A percentile compares a stretch with the other conserved stretches of the same genome.
Conservation (phyloP, 345 rosid genomes). For the Dovyalis caffra region DNA sequence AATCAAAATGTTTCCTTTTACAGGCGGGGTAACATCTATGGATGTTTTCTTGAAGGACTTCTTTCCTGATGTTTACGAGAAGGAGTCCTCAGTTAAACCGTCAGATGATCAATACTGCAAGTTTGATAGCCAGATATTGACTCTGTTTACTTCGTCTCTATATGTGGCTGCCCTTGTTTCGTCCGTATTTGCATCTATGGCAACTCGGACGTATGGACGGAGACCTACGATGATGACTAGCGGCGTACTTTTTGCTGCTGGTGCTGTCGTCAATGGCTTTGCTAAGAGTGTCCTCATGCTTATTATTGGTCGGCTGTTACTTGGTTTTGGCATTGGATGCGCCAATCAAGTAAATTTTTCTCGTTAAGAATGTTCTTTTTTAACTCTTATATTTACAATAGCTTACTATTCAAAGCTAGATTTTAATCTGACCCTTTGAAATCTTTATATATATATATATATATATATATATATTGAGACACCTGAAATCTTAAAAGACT, state of each 20-base stretch:
- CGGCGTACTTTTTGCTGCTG: slow-evolving; percentile 27
- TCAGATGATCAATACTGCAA: slow-evolving; percentile 43
- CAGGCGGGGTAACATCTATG: slow-evolving; percentile 50
- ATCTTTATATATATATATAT: no score
- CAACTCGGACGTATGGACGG: slow-evolving; percentile 29
- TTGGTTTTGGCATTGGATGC: slow-evolving; percentile 42
- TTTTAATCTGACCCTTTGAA: no score
- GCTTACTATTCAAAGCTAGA: no score
- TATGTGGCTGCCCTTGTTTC: slow-evolving; percentile 39
- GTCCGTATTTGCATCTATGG: neutral
- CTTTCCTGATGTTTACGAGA: slow-evolving; percentile 30
- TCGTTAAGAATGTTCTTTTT: neutral
- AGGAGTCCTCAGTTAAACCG: slow-evolving; percentile 15
- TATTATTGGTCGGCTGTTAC: slow-evolving; percentile 30
- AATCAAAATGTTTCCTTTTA: neutral
- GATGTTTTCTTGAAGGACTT: slow-evolving; percentile 37
- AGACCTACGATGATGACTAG: slow-evolving; percentile 22
- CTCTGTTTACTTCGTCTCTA: slow-evolving; percentile 43
- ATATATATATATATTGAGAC: no score
- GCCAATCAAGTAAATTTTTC: slow-evolving; percentile 31
- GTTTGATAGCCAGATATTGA: slow-evolving; percentile 29
- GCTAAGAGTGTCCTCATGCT: slow-evolving; percentile 31
- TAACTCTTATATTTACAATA: neutral
- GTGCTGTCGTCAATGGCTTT: slow-evolving; percentile 32
- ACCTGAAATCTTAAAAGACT: no score